These are phyloP conservation scores for Lachancea kluyveri DNA, from an alignment of 805 yeast genomes.

Conservation along the genomic window DNA sequence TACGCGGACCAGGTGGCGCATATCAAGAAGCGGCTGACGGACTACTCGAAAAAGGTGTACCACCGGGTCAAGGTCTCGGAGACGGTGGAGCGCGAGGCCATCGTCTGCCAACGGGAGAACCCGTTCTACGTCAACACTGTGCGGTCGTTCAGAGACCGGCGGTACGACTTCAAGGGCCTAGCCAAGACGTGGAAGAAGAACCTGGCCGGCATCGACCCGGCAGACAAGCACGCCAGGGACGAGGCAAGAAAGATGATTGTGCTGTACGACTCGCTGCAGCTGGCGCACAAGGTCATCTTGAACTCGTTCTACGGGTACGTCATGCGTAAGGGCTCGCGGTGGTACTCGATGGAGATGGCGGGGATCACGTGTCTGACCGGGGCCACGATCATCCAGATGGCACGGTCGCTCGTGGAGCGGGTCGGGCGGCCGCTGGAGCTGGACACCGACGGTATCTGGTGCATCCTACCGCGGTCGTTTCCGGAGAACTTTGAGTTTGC, in stretches of 20 bases:
- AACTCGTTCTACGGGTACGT: conserved; percentile 98
- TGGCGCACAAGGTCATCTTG: conserved; percentile 94
- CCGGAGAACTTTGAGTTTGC: conserved; percentile 81
- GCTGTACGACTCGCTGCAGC: conserved; percentile 87
- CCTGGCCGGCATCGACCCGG: conserved; percentile 43
- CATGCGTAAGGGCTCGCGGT: conserved; percentile 97
- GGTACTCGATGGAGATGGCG: conserved; percentile 99
- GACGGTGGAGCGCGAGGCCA: conserved; percentile 83
- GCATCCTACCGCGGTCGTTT: conserved; percentile 87
- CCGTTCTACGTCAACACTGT: conserved; percentile 96
- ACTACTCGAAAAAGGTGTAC: conserved; percentile 80
- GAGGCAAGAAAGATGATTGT: conserved; percentile 94
- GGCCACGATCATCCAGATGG: conserved; percentile 97
- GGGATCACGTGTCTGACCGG: conserved; percentile 98
- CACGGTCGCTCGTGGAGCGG: conserved; percentile 82
- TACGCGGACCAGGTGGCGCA: conserved; percentile 70
- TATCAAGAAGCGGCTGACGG: conserved; percentile 72
- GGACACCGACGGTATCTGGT: conserved; percentile 99
- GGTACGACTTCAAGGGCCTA: conserved; percentile 90
- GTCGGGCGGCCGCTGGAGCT: conserved; percentile 92
- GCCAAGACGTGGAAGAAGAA: conserved; percentile 94
- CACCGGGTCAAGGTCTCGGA: conserved; percentile 76
- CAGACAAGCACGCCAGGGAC: conserved; percentile 60
- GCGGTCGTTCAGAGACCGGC: conserved; percentile 86
- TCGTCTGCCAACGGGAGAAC: conserved; percentile 94